Evolutionary conservation across 1,139 yeast species (phyloP).

Genomic region (Saccharomyces hybrid): DNA sequence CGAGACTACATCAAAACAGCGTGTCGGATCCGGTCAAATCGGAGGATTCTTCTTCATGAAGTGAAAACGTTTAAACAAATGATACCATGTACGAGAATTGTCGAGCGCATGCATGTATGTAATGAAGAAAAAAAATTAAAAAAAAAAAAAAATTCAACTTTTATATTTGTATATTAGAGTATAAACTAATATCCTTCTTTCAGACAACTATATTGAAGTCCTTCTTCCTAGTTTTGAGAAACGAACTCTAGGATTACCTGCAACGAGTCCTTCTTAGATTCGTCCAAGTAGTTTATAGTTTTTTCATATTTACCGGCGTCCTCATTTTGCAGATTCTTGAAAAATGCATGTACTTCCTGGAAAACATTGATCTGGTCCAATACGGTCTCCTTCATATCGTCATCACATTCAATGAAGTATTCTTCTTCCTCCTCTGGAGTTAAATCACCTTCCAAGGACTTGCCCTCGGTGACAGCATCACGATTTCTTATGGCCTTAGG

Average conservation of each 20-base stretch:
- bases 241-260: slow-evolving; percentile 30
- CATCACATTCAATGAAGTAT: slow-evolving; percentile 43
- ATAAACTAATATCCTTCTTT: slow-evolving; percentile 1
- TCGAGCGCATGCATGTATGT: background rate
- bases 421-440: slow-evolving; percentile 38
- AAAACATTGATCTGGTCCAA: slow-evolving; percentile 66
- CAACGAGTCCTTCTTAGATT: slow-evolving; percentile 28
- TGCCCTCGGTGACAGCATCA: slow-evolving; percentile 47
- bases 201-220: background rate
- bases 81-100: background rate
- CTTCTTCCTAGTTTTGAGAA: slow-evolving; percentile 12
- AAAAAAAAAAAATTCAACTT: background rate
- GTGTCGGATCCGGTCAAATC: slow-evolving; percentile 14
- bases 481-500: slow-evolving; percentile 66
- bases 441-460: slow-evolving; percentile 26
- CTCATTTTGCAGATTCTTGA: slow-evolving; percentile 18
- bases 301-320: slow-evolving; percentile 33
- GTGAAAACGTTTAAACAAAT: slow-evolving; percentile 12
- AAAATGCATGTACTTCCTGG: slow-evolving; percentile 36
- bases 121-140: background rate
- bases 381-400: slow-evolving; percentile 66
- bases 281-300: slow-evolving; percentile 26
- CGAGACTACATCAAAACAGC: slow-evolving; percentile 49
- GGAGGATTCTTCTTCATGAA: slow-evolving; percentile 9
- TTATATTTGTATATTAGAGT: background rate